Evolutionary conservation across 345 rosid species (phyloP), one percentile per base, ranked within the genome.

Genomic region (Salix purpurea): DNA sequence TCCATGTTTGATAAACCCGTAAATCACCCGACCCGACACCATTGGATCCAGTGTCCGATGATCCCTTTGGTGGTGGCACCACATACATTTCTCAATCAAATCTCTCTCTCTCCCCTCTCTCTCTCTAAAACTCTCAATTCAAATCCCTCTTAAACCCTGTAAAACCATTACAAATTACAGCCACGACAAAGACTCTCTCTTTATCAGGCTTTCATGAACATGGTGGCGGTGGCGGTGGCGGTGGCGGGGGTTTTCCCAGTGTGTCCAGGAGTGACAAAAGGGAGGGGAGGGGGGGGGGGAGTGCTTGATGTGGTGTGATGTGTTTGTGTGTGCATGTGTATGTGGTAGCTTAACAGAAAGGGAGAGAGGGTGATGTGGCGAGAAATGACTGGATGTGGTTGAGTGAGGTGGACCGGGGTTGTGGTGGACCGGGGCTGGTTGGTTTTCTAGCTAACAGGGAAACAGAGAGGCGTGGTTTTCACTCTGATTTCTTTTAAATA

Each of bases 31-130:
- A 84, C 75, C 82, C 93, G 77, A 71, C 84, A 70, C 76, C 79
- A 48, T 75, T 79, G 66, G 92, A 85, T 83, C 91, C 91, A 56
- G 76, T 83, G 88, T 93, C 96, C 81, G 93, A 86, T 80, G 94
- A 87, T 81, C 90, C 76, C 85, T 91, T 89, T 77, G 97, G 93
- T 68, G 94, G 97, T 82, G 92, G 99, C 58, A 89, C 93, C 80
- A 90, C 94, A 72, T 93, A 90, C 99, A 93, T 95, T 83, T 89
- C 87, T 81, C 78, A 67, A 44, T 73, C 66, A 32, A 66, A 7
- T 44, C 36, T 69, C 26, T 12, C 19, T 7, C 34, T 18, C 16
- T 2, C 21, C 6, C 18, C 32, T 2, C 68, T 16, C n/a, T 15
- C 39, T 48, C 23, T 58, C 24, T 23, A 15, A 10, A 19, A 64